A percentile compares a stretch with the other conserved stretches of the same genome.
These are phyloP conservation scores for Durio zibethinus DNA, from an alignment of 345 rosid genomes.

Conservation along the genomic window DNA sequence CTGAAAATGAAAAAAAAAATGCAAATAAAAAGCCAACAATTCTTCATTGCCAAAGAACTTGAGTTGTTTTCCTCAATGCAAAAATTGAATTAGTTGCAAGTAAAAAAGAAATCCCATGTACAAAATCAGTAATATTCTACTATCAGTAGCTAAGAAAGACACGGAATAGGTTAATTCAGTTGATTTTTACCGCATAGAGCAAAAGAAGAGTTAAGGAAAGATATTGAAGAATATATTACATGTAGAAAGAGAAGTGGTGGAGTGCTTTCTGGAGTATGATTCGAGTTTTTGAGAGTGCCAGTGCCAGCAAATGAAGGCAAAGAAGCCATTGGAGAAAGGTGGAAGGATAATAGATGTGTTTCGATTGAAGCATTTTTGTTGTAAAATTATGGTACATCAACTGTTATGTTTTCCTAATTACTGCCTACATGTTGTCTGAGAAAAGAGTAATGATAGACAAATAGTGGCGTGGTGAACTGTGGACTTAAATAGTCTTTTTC, in stretches of 20 bases:
- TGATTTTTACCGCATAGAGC: not conserved
- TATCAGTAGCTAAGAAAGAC: not conserved
- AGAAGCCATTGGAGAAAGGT: conserved; percentile 39
- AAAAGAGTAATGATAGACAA: not conserved
- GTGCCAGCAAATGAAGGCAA: conserved; percentile 33
- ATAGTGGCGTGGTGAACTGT: not conserved
- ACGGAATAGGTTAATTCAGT: not conserved
- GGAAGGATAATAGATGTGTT: not conserved
- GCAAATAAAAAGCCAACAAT: not conserved
- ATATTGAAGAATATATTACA: conserved; percentile 31
- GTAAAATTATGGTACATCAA: not conserved
- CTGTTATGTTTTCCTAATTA: conserved; percentile 13
- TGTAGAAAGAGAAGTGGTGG: conserved; percentile 19
- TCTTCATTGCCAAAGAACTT: not conserved
- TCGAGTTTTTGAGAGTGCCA: conserved; percentile 30
- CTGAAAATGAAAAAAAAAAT: not conserved
- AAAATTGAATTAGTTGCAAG: not conserved
- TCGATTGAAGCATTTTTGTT: conserved; percentile 1
- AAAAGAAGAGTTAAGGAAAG: not conserved
- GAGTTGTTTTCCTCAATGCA: too few relatives aligned
- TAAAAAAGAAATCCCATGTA: not conserved
- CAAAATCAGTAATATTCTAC: not conserved
- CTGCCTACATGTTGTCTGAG: not conserved
- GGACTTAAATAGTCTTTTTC: not conserved
- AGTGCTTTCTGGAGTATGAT: conserved; percentile 25